Percentiles rank a stretch among this genome's conserved stretches.
phyloP scores from a whole-genome alignment of 108 stramenopile species.

The Cyclotella sp. region DNA sequence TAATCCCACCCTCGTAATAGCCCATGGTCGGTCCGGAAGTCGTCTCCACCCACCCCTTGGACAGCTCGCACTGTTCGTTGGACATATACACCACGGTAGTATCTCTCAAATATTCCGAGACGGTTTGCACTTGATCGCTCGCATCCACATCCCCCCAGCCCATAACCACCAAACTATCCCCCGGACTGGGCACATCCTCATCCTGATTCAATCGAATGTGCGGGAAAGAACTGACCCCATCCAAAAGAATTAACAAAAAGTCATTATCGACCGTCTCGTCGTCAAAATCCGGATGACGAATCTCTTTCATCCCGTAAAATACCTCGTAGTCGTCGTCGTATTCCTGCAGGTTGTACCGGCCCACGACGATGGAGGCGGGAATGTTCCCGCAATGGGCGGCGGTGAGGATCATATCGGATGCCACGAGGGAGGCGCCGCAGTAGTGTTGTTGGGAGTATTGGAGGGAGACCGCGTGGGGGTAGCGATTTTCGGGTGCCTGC shows the following conservation, averaged over 20 bases:
- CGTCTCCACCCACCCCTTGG: constrained; percentile 23
- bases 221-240: constrained; percentile 19
- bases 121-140: constrained; percentile 5
- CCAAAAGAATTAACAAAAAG: constrained; percentile 22
- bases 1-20: constrained; percentile 29
- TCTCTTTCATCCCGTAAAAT: background rate
- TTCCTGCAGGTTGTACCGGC: constrained; percentile 35
- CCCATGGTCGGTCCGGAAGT: constrained; percentile 13
- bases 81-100: constrained; percentile 23
- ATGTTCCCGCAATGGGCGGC: constrained; percentile 39
- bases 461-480: constrained; percentile 41
- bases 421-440: constrained; percentile 44
- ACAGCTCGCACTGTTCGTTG: constrained; percentile 26
- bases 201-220: constrained; percentile 24
- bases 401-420: constrained; percentile 42
- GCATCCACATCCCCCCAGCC: constrained; percentile 53
- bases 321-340: constrained; percentile 33
- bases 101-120: constrained; percentile 22
- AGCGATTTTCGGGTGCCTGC: constrained; percentile 7
- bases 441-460: constrained; percentile 36
- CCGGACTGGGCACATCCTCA: constrained; percentile 10
- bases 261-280: constrained; percentile 32
- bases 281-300: constrained; percentile 37
- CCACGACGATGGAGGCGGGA: constrained; percentile 7
- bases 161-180: constrained; percentile 30